Percentiles rank a stretch among this genome's conserved stretches.
phyloP scores from a whole-genome alignment of 2,329 filamentous ascomycete species.

The Macrophomina tecta region DNA sequence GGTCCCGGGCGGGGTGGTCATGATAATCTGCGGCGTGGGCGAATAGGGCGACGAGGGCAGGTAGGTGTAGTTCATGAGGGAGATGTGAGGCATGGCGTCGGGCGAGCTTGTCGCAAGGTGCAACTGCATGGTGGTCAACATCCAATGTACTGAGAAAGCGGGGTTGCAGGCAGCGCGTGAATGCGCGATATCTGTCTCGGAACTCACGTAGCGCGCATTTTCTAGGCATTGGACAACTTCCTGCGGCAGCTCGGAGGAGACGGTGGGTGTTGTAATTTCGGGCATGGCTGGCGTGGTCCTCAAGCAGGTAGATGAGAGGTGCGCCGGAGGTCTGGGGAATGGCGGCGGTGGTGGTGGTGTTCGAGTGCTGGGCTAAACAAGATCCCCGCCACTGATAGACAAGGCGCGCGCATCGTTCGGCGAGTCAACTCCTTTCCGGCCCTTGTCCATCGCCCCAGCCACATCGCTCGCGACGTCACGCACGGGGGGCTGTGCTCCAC shows the following conservation, averaged over 20 bases:
- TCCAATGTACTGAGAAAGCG: slow-evolving; percentile 23
- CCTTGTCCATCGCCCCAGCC: slow-evolving; percentile 11
- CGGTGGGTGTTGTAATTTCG: slow-evolving; percentile 40
- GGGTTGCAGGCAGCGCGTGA: slow-evolving; percentile 19
- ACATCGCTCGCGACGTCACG: slow-evolving; percentile 20
- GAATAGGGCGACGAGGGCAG: slow-evolving; percentile 75
- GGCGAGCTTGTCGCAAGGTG: slow-evolving; percentile 93
- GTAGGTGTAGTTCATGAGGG: slow-evolving; percentile 99
- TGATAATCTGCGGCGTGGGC: slow-evolving; percentile 74
- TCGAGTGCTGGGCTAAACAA: slow-evolving; percentile 1
- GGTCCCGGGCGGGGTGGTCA: slow-evolving; percentile 83
- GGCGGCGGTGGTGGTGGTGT: background rate
- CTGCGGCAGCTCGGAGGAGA: slow-evolving; percentile 72
- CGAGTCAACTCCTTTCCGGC: background rate
- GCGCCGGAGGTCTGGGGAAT: slow-evolving; percentile 65
- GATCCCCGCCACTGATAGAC: slow-evolving; percentile 14
- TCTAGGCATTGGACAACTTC: slow-evolving; percentile 91
- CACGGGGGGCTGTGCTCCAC: slow-evolving; percentile 10
- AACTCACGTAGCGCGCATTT: slow-evolving; percentile 86
- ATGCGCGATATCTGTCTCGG: background rate
- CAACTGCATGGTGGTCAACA: slow-evolving; percentile 63
- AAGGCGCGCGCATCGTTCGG: slow-evolving; percentile 4
- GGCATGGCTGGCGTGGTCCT: slow-evolving; percentile 51
- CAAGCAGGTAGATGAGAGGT: slow-evolving; percentile 54
- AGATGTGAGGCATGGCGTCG: slow-evolving; percentile 84